A percentile compares a stretch with the other conserved stretches of the same genome.
These are phyloP conservation scores for Camellia granthamiana DNA, from an alignment of 148 eudicot genomes.

Conservation along the genomic window DNA sequence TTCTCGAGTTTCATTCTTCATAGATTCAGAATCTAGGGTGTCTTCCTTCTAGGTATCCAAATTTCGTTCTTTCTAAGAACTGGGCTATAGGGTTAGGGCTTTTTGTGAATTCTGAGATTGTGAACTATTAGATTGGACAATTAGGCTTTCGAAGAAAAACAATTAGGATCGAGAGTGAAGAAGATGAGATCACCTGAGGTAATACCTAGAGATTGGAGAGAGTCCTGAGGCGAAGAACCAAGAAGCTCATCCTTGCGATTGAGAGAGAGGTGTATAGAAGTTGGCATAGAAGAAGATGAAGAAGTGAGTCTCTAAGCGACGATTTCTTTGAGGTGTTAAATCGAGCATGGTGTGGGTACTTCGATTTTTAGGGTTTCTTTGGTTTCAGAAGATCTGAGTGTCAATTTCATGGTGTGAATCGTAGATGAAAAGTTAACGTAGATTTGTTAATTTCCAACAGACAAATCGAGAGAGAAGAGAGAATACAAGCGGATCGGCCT, in stretches of 20 bases:
- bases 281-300: constrained; percentile 31
- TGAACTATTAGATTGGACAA: constrained; percentile 4
- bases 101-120: constrained; percentile 10
- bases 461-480: too few species aligned
- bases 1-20: not conserved
- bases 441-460: too few species aligned
- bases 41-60: not conserved
- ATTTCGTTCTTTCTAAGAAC: too few species aligned
- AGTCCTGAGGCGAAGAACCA: constrained; percentile 17
- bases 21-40: not conserved
- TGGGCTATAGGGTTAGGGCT: not conserved
- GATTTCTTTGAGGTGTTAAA: constrained; percentile 37
- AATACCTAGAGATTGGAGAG: constrained; percentile 51
- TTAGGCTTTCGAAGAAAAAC: constrained; percentile 32
- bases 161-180: constrained; percentile 38
- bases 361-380: constrained; percentile 60
- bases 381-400: constrained; percentile 57
- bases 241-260: constrained; percentile 68
- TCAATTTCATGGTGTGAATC: constrained; percentile 46
- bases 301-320: constrained; percentile 33
- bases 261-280: constrained; percentile 55
- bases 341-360: constrained; percentile 21
- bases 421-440: not conserved
- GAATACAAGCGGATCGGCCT: too few species aligned
- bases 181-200: constrained; percentile 77